Conservation (phyloP, 805 yeast species). For the Kluyveromyces aestuarii region DNA sequence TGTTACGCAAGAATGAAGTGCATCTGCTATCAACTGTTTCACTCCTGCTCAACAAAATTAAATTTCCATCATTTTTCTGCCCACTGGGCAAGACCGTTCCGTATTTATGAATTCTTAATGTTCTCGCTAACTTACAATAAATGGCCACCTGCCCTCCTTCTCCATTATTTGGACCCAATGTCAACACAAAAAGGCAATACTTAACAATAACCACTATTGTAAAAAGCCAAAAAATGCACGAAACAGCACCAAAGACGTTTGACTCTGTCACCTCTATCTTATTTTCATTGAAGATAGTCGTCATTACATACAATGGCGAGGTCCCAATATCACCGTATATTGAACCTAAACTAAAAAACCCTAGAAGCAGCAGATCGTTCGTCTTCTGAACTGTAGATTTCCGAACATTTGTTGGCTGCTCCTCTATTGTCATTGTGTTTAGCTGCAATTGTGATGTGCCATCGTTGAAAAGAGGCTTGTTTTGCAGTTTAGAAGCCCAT, state of each 20-base stretch:
- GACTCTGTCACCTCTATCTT: constrained; percentile 26
- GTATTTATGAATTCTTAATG: constrained; percentile 37
- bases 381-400: neutral
- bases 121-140: constrained; percentile 46
- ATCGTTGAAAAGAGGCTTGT: neutral
- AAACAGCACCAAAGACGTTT: constrained; percentile 41
- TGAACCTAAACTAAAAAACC: constrained; percentile 37
- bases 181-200: constrained; percentile 40
- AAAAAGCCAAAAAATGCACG: constrained; percentile 47
- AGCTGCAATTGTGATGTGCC: neutral
- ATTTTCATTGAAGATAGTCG: constrained; percentile 27
- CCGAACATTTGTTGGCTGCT: too few species aligned
- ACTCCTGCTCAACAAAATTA: constrained; percentile 30
- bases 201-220: constrained; percentile 44
- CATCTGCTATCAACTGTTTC: constrained; percentile 17
- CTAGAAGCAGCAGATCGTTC: constrained; percentile 3
- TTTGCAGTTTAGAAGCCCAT: neutral
- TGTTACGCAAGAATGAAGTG: constrained; percentile 13
- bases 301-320: constrained; percentile 45
- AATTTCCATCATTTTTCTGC: constrained; percentile 22
- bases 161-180: constrained; percentile 46
- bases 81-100: constrained; percentile 34
- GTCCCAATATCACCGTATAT: constrained; percentile 59
- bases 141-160: constrained; percentile 62
- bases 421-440: too few species aligned